These are phyloP conservation scores for Linnemannia hyalina DNA, from an alignment of 192 early-diverging fungal species.

Conservation along the genomic window DNA sequence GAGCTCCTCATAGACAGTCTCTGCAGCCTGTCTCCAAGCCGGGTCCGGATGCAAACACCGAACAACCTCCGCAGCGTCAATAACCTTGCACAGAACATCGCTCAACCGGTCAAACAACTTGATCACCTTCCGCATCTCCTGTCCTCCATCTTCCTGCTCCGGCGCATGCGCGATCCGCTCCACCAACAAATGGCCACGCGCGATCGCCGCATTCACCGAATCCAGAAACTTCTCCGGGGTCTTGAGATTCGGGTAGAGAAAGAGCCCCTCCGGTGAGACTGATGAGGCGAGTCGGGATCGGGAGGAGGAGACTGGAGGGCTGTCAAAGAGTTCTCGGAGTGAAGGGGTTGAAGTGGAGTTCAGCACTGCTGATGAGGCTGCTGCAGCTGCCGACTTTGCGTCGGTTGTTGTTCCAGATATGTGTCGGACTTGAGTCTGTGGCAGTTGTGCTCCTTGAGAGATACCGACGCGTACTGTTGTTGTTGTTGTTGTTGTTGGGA, in stretches of 20 bases:
- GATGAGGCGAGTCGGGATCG: slow-evolving; percentile 25
- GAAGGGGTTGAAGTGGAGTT: slow-evolving; percentile 4
- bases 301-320: slow-evolving; percentile 13
- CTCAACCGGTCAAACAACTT: slow-evolving; percentile 91
- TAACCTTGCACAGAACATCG: slow-evolving; percentile 90
- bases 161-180: slow-evolving; percentile 66
- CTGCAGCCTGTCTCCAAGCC: slow-evolving; percentile 78
- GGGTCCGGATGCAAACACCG: slow-evolving; percentile 90
- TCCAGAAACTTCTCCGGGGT: slow-evolving; percentile 59
- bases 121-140: slow-evolving; percentile 80
- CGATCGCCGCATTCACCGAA: slow-evolving; percentile 62
- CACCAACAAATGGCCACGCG: slow-evolving; percentile 64
- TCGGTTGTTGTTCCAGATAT: not conserved
- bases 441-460: not conserved
- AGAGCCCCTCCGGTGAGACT: slow-evolving; percentile 43
- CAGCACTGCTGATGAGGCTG: not conserved
- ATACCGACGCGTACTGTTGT: not conserved
- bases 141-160: slow-evolving; percentile 38
- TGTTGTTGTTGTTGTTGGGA: not conserved
- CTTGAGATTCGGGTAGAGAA: slow-evolving; percentile 59
- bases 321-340: slow-evolving; percentile 48
- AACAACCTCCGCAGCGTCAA: slow-evolving; percentile 94
- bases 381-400: not conserved
- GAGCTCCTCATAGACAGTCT: slow-evolving; percentile 79
- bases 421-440: not conserved